These are phyloP conservation scores for Hebeloma cylindrosporum DNA, from an alignment of 768 basidiomycete species.

Conservation along the genomic window DNA sequence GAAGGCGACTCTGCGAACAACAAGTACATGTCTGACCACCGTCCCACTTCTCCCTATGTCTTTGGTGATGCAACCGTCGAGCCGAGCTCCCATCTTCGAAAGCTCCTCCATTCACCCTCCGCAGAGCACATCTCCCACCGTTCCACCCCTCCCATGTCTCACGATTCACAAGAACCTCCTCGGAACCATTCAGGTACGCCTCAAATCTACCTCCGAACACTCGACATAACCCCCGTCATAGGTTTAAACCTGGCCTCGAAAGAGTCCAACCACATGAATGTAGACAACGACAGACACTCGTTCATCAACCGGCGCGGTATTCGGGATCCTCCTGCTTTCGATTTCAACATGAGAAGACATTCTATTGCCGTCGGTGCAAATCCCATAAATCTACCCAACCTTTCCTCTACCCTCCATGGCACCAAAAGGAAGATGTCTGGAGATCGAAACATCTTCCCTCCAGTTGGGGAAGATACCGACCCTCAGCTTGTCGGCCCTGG, in stretches of 20 bases:
- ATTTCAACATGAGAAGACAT: conserved; percentile 71
- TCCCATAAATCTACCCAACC: conserved; percentile 40
- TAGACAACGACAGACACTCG: conserved; percentile 35
- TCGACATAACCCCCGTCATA: conserved; percentile 17
- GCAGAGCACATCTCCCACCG: conserved; percentile 39
- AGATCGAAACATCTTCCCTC: conserved; percentile 53
- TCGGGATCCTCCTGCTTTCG: conserved; percentile 53
- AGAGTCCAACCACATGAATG: conserved; percentile 38
- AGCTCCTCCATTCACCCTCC: conserved; percentile 60
- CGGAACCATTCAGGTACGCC: conserved; percentile 30
- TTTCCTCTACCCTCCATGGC: conserved; percentile 48
- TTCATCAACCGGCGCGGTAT: conserved; percentile 29
- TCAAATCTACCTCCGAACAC: conserved; percentile 15
- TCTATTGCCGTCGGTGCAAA: conserved; percentile 65
- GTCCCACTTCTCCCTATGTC: conserved; percentile 66
- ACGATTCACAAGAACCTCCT: conserved; percentile 28
- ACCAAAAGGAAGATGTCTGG: conserved; percentile 84
- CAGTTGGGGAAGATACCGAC: conserved; percentile 64
- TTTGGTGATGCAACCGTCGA: conserved; percentile 65
- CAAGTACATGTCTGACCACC: conserved; percentile 41
- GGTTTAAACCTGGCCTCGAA: conserved; percentile 30
- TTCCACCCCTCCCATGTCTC: conserved; percentile 25
- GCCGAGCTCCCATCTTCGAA: conserved; percentile 50
- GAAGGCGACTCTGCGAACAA: conserved; percentile 33
- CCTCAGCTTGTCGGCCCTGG: conserved; percentile 69